Percentiles rank a stretch among this genome's conserved stretches.
Conservation (phyloP, 1,139 yeast genomes). For the Kodamaea fungicola region DNA sequence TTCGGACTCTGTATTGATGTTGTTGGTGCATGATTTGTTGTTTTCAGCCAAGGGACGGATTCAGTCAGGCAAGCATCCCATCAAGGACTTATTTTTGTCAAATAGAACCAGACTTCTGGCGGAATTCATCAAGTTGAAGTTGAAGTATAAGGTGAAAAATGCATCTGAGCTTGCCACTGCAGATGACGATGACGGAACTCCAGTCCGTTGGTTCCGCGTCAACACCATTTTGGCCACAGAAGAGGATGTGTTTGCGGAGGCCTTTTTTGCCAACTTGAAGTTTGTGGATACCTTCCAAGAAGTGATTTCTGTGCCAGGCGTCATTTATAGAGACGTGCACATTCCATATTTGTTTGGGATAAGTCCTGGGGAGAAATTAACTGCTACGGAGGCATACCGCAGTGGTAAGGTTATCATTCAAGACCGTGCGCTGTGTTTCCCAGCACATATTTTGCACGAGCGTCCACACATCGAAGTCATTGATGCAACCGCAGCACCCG, state of each 20-base stretch:
- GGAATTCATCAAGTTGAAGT: conserved; percentile 73
- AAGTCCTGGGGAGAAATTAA: conserved; percentile 67
- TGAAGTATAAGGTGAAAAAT: conserved; percentile 55
- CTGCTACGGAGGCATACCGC: conserved; percentile 62
- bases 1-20: conserved; percentile 48
- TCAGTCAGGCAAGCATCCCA: conserved; percentile 84
- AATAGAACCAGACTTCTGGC: conserved; percentile 80
- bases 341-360: conserved; percentile 80
- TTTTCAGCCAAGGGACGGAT: conserved; percentile 76
- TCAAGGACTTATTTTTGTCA: conserved; percentile 74
- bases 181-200: conserved; percentile 57
- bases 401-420: conserved; percentile 83
- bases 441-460: conserved; percentile 70
- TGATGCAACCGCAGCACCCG: conserved; percentile 98
- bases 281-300: conserved; percentile 46
- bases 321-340: conserved; percentile 64
- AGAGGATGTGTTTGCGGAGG: conserved; percentile 39
- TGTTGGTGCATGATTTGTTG: conserved; percentile 78
- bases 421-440: conserved; percentile 95
- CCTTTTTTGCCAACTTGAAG: conserved; percentile 43
- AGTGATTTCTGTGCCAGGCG: conserved; percentile 42
- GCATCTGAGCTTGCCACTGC: conserved; percentile 34
- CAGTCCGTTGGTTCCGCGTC: conserved; percentile 85
- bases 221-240: conserved; percentile 53
- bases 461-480: conserved; percentile 53